Percentiles rank a stretch among this genome's conserved stretches.
These are phyloP conservation scores for Gaultheria prostrata DNA, from an alignment of 148 eudicot genomes.

Conservation along the genomic window DNA sequence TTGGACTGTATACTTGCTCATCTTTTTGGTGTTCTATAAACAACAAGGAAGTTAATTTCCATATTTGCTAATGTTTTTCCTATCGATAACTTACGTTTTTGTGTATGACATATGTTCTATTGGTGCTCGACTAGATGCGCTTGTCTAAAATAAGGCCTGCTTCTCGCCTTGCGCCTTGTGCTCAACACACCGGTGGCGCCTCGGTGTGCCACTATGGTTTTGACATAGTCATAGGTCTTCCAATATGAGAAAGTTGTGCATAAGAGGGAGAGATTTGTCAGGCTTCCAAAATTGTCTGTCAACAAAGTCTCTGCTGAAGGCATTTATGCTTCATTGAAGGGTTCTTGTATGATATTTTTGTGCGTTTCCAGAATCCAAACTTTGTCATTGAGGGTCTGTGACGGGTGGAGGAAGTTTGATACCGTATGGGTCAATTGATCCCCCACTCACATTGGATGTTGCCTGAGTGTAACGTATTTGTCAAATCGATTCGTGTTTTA, in stretches of 20 bases:
- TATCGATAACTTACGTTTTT: no score
- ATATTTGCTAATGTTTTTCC: no score
- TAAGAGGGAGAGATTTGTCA: neutral
- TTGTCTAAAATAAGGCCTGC: neutral
- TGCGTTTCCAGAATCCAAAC: neutral
- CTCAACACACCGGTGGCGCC: neutral
- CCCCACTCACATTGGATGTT: neutral
- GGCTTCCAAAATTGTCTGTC: neutral
- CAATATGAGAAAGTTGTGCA: neutral
- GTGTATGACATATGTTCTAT: no score
- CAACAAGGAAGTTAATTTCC: no score
- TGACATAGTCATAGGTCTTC: neutral
- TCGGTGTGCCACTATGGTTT: neutral
- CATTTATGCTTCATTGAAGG: neutral
- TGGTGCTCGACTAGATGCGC: neutral
- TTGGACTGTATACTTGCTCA: no score
- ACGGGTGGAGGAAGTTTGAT: neutral
- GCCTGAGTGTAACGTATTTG: neutral
- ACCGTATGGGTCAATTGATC: neutral
- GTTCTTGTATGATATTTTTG: neutral
- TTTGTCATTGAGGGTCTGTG: slow-evolving; percentile 2
- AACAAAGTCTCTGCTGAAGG: neutral
- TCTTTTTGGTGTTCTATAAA: no score
- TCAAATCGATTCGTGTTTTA: neutral
- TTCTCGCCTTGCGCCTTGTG: neutral